These are phyloP conservation scores for Daedaleopsis sinensis DNA, from an alignment of 768 basidiomycete species.

Conservation along the genomic window DNA sequence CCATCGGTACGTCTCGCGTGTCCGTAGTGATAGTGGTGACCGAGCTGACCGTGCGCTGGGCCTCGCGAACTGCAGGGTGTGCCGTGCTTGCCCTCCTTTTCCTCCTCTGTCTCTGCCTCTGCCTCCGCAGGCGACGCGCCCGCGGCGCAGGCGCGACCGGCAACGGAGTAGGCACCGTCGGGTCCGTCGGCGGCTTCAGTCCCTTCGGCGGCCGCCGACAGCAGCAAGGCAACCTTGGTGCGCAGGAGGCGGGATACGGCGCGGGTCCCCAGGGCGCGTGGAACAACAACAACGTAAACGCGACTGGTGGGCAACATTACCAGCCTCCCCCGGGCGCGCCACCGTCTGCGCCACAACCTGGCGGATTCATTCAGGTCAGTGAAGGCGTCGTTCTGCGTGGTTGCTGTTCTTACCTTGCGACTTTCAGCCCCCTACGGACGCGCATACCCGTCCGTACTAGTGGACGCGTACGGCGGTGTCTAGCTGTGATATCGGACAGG, in stretches of 20 bases:
- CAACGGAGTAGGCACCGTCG: no score
- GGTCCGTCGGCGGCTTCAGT: no score
- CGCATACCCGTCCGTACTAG: no score
- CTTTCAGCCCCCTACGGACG: no score
- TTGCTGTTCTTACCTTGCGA: no score
- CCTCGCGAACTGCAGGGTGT: no score
- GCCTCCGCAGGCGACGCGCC: slow-evolving; percentile 15
- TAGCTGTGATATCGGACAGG: no score
- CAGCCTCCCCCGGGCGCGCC: slow-evolving; percentile 9
- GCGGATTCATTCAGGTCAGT: slow-evolving; percentile 9
- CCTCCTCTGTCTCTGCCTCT: slow-evolving; percentile 8
- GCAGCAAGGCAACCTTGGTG: not conserved
- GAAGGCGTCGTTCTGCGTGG: no score
- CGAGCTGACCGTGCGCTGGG: no score
- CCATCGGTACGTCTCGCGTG: slow-evolving; percentile 18
- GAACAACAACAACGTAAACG: not conserved
- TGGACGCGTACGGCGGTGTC: no score
- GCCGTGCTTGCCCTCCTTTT: slow-evolving; percentile 4
- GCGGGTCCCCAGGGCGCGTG: slow-evolving; percentile 5
- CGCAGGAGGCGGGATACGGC: slow-evolving; percentile 8
- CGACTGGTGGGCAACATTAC: slow-evolving; percentile 6
- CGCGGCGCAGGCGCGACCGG: not conserved
- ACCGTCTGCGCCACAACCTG: slow-evolving; percentile 5
- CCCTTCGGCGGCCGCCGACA: no score
- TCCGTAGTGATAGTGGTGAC: no score